A percentile compares a stretch with the other conserved stretches of the same genome.
Evolutionary conservation across 345 rosid genomes (phyloP).

Genomic region (Lenwebbia sp.): DNA sequence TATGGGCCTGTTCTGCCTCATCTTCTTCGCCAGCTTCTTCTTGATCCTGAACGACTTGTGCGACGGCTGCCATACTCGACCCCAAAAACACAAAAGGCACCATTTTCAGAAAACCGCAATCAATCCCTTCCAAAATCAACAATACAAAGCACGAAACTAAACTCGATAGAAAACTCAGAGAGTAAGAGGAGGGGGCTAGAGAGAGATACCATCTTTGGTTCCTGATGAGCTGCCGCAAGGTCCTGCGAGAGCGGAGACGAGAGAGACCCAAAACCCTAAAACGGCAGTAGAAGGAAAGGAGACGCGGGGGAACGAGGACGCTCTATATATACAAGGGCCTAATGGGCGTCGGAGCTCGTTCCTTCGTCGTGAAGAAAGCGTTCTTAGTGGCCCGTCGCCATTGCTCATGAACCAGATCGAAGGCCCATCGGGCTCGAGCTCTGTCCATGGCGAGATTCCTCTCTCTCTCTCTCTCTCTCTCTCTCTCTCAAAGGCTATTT

Average conservation of each 20-base stretch:
- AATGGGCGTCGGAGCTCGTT: neutral
- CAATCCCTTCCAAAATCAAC: neutral
- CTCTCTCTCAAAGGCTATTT: neutral
- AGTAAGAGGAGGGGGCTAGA: neutral
- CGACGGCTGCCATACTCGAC: constrained; percentile 53
- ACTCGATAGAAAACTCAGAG: neutral
- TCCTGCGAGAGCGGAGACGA: neutral
- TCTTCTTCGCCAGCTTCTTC: constrained; percentile 76
- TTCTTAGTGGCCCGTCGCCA: neutral
- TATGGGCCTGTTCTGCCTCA: constrained; percentile 73
- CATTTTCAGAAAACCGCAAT: neutral
- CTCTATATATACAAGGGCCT: neutral
- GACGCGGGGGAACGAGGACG: neutral
- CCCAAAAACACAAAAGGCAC: neutral
- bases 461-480: neutral
- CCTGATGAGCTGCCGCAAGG: neutral
- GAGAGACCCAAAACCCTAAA: neutral
- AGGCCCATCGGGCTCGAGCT: neutral
- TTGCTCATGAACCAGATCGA: neutral
- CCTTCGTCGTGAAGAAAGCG: neutral
- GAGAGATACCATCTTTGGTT: neutral
- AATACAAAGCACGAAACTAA: neutral
- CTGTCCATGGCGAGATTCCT: neutral
- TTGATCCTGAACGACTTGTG: constrained; percentile 82
- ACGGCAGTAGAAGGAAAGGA: neutral